Conservation (phyloP, 2,329 filamentous ascomycete genomes). For the Colletotrichum australisinense region DNA sequence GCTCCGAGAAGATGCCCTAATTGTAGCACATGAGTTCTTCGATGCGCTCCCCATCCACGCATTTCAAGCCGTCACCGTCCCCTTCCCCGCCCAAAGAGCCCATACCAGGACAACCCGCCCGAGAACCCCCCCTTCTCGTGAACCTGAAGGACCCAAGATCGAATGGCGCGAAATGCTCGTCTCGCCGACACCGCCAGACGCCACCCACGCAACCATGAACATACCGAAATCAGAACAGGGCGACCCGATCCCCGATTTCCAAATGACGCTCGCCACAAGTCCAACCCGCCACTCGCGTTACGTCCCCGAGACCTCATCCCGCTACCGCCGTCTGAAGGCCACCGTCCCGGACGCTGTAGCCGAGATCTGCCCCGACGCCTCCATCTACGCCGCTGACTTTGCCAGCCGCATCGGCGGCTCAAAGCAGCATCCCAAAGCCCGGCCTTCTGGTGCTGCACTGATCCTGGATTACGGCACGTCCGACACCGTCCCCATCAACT, state of each 20-base stretch:
- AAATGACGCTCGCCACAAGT: constrained; percentile 80
- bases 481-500: constrained; percentile 84
- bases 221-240: constrained; percentile 63
- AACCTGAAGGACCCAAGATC: constrained; percentile 52
- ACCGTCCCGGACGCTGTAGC: constrained; percentile 76
- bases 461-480: constrained; percentile 94
- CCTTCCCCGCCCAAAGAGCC: constrained; percentile 36
- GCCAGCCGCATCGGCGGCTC: constrained; percentile 85
- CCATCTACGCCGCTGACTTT: constrained; percentile 83
- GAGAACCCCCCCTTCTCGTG: constrained; percentile 53
- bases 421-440: constrained; percentile 62
- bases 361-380: constrained; percentile 90
- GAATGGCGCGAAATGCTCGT: constrained; percentile 90
- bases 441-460: constrained; percentile 86
- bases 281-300: constrained; percentile 87
- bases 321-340: constrained; percentile 79
- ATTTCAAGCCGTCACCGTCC: constrained; percentile 78
- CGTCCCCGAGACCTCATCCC: constrained; percentile 82
- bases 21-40: constrained; percentile 98
- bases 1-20: constrained; percentile 84
- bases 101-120: constrained; percentile 44
- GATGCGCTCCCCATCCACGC: constrained; percentile 96
- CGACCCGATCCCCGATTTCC: constrained; percentile 80
- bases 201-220: constrained; percentile 64
- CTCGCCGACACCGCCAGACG: constrained; percentile 69